phyloP scores from a whole-genome alignment of 2,329 filamentous ascomycete species.

The Aspergillus hiratsukae region DNA sequence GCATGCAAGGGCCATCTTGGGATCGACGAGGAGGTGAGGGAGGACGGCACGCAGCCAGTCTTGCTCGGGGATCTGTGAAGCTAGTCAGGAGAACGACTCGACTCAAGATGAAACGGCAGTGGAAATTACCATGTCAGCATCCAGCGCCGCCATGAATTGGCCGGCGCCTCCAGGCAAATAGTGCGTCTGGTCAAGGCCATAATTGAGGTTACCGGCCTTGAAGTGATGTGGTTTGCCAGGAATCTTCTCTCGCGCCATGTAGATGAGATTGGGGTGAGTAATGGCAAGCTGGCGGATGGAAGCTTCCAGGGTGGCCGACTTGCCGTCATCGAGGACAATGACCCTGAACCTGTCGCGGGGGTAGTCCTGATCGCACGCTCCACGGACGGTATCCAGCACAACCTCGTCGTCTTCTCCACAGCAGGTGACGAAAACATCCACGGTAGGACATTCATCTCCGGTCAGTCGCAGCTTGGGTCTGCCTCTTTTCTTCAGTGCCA shows the following conservation, averaged over 20 bases:
- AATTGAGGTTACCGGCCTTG: conserved; percentile 63
- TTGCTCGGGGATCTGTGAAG: conserved; percentile 52
- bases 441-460: conserved; percentile 32
- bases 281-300: conserved; percentile 32
- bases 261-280: conserved; percentile 38
- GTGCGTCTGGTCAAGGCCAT: conserved; percentile 50
- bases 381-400: conserved; percentile 38
- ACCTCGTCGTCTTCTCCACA: conserved; percentile 42
- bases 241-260: conserved; percentile 41
- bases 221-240: conserved; percentile 47
- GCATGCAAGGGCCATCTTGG: conserved; percentile 56
- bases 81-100: conserved; percentile 1
- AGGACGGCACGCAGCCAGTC: conserved; percentile 57
- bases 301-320: conserved; percentile 29
- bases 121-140: conserved; percentile 56
- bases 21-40: conserved; percentile 55
- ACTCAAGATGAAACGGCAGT: neutral
- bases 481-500: conserved; percentile 51
- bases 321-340: conserved; percentile 40
- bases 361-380: conserved; percentile 38
- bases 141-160: conserved; percentile 59
- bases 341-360: conserved; percentile 34
- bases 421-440: conserved; percentile 43
- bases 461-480: conserved; percentile 50
- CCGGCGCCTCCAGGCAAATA: conserved; percentile 53